Evolutionary conservation across 164 flowering plant species (phyloP), one percentile per base, ranked within the genome.

Genomic region (Cinnamomum chago): DNA sequence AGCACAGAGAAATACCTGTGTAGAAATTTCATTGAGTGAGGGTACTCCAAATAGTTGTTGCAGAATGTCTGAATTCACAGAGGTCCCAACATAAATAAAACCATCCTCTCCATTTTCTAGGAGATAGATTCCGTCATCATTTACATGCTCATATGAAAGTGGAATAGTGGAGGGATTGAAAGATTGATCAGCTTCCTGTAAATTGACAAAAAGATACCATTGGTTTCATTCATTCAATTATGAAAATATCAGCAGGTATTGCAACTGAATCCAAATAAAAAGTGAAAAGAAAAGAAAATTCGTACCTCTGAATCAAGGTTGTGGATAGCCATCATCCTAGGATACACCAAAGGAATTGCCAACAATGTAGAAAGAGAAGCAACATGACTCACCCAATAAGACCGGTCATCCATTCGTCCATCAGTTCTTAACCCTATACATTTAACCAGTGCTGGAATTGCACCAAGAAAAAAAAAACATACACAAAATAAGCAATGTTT

Each of bases 91-190:
- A 81, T 88, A 95, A 70, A 95, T 82, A 58, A 93, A 80, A 82
- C 92, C 85, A 82, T 93, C 97, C 69, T 89, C 90, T 52, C 99
- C 99, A 81, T 86, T 95, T 85, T 95, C 99, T 25, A 95, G 90
- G 80, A 95, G 91, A 83, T 86, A 95, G 20, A 95, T 85, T 72
- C 99, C 98, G 1, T 91, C 85, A 35, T 93, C 97, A 73, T 79
- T 83, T 52, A 93, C 75, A 77, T 93, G 92, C 79, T 95, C 99
- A 82, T 97, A 92, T 17, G 95, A 90, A 72, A 92, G 96, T 23
- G 98, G 94, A 78, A 91, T 69, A 40, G 84, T 9, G 18, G 86
- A 75, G 51, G 94, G 95, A 72, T 86, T 71, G 70, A 84, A 25
- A 55, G 90, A 81, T 65, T 81, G 89, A 74, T 87, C 90, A 10